Conservation (phyloP, 306 rosid genomes). For the Quercus dentata region DNA sequence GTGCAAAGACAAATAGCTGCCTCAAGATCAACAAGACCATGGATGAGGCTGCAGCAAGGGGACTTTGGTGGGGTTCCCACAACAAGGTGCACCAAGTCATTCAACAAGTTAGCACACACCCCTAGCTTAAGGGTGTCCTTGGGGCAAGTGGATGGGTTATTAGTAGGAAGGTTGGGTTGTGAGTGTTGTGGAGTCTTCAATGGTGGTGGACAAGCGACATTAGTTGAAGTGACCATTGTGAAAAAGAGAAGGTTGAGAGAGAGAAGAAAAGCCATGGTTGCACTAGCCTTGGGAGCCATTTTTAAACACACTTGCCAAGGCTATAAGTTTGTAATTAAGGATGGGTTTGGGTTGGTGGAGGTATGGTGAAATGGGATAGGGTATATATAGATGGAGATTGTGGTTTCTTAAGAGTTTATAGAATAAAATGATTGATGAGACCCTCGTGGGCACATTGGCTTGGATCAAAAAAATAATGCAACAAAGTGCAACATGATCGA, state of each 20-base stretch:
- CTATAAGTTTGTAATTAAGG: too few relatives aligned
- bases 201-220: conserved; percentile 4
- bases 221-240: conserved; percentile 18
- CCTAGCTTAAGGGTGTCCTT: conserved; percentile 43
- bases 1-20: conserved; percentile 65
- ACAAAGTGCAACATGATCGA: too few relatives aligned
- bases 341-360: too few relatives aligned
- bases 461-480: too few relatives aligned
- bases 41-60: conserved; percentile 48
- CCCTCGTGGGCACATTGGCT: too few relatives aligned
- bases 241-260: conserved; percentile 22
- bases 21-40: conserved; percentile 42
- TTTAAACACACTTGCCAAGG: too few relatives aligned
- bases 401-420: too few relatives aligned
- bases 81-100: conserved; percentile 20
- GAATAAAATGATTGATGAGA: too few relatives aligned
- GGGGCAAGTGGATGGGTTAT: conserved; percentile 26
- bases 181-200: neutral
- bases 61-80: conserved; percentile 38
- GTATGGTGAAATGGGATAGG: too few relatives aligned
- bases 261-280: conserved; percentile 17
- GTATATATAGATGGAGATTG: too few relatives aligned
- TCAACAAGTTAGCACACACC: conserved; percentile 45
- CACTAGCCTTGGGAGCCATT: conserved; percentile 24
- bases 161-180: neutral